A percentile compares a stretch with the other conserved stretches of the same genome.
These are phyloP conservation scores for Tympanopsis confertula DNA, from an alignment of 2,329 filamentous ascomycete genomes.

Conservation along the genomic window DNA sequence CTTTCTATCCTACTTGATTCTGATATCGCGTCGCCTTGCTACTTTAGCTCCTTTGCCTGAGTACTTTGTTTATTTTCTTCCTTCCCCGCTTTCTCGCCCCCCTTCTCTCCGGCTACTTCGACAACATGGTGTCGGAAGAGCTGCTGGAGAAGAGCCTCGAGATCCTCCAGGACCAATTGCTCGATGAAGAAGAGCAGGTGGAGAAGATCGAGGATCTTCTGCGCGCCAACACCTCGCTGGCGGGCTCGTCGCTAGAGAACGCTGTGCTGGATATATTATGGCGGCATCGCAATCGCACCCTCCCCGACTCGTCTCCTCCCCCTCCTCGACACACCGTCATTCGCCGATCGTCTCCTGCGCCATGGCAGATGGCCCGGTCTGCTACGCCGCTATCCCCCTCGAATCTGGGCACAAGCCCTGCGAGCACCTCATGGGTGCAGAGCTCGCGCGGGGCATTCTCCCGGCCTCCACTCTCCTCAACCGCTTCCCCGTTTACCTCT, in stretches of 20 bases:
- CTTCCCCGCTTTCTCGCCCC: too few species aligned
- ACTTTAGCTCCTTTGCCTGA: too few species aligned
- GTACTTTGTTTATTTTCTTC: too few species aligned
- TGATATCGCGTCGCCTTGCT: too few species aligned
- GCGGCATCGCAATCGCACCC: slow-evolving; percentile 36
- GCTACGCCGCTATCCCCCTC: slow-evolving; percentile 32
- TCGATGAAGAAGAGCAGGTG: slow-evolving; percentile 49
- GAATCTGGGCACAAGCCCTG: slow-evolving; percentile 19
- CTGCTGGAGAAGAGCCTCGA: slow-evolving; percentile 51
- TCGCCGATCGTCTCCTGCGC: slow-evolving; percentile 54
- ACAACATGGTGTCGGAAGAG: slow-evolving; percentile 49
- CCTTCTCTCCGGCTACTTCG: too few species aligned
- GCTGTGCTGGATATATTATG: slow-evolving; percentile 54
- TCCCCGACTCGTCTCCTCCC: slow-evolving; percentile 41
- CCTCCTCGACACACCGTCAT: slow-evolving; percentile 46
- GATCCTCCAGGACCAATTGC: slow-evolving; percentile 31
- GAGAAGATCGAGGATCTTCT: slow-evolving; percentile 53
- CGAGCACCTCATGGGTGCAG: not conserved
- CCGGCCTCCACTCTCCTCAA: slow-evolving; percentile 36
- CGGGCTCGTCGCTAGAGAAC: slow-evolving; percentile 52
- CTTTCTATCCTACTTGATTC: too few species aligned
- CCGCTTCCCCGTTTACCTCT: slow-evolving; percentile 54
- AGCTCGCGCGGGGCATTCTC: slow-evolving; percentile 31
- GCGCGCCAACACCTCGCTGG: slow-evolving; percentile 41
- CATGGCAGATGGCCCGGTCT: slow-evolving; percentile 53